Evolutionary conservation across 2,329 filamentous ascomycete species (phyloP), one percentile per base, ranked within the genome.

Genomic region (Aspergillus sp.): DNA sequence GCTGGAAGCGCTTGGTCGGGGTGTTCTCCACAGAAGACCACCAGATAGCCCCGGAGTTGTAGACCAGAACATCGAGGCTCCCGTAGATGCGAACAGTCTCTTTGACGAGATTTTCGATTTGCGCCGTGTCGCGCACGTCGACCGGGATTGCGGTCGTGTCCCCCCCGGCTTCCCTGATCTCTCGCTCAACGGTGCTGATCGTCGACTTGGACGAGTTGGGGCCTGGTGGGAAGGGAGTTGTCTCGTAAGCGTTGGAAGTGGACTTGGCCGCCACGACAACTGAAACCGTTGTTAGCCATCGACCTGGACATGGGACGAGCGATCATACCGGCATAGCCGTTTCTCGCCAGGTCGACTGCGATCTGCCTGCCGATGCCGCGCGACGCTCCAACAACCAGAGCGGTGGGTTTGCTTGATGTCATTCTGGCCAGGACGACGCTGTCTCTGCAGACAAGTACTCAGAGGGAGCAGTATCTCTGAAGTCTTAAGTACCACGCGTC

Each of bases 11-110:
- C 57, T 80, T 82, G 42, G 81, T 64, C 0, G 82, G 79, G 0
- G 83, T 89, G 29, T 78, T 72, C 32, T 78, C 71, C 0, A 93
- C 75, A 1, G 80, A 72, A 0, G 80, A 73, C 83, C 84, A 89
- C 79, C 80, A 91, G 44, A 93, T 86, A 2, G 85, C 85, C 25
- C 85, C 85, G 0, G 80, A 78, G 55, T 91, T 93, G 66, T 93
- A 93, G 30, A 91, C 58, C 2, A 93, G 60, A 1, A 81, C 79
- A 52, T 91, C 83, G 3, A 93, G 64, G 14, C 71, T 72, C 26
- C 70, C 69, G 47, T 81, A 80, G 4, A 57, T 64, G 47, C 74
- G 42, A 4, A 82, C 60, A 0, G 78, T 78, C 34, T 68, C 55
- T 14, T 70, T 53, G 2, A 88, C 62, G 25, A 89, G 67, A 5